These are phyloP conservation scores for Fusarium pseudoanthophilum DNA, from an alignment of 2,329 filamentous ascomycete species.

Conservation along the genomic window DNA sequence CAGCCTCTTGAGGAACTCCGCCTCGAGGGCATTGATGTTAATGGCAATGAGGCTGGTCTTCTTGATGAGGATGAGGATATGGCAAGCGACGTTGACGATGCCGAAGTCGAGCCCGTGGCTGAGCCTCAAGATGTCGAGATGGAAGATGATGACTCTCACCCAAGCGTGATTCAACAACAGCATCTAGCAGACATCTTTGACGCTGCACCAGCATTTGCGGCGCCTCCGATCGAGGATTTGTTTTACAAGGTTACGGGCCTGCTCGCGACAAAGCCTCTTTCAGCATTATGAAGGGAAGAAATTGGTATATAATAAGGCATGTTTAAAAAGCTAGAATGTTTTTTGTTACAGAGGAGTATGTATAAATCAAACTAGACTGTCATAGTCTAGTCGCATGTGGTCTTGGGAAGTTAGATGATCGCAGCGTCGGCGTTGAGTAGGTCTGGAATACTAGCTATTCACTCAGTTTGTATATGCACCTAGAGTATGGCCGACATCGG, in stretches of 20 bases:
- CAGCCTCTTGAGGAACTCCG: slow-evolving; percentile 66
- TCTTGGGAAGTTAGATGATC: slow-evolving; percentile 16
- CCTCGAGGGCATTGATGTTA: slow-evolving; percentile 54
- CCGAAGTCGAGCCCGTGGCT: slow-evolving; percentile 49
- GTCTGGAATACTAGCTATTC: slow-evolving; percentile 21
- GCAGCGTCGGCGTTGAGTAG: slow-evolving; percentile 34
- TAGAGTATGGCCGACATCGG: slow-evolving; percentile 26
- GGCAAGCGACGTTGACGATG: slow-evolving; percentile 57
- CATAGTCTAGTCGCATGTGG: slow-evolving; percentile 21
- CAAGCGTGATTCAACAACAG: slow-evolving; percentile 73
- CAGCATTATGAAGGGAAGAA: slow-evolving; percentile 37
- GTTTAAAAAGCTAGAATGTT: slow-evolving; percentile 22
- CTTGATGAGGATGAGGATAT: slow-evolving; percentile 57
- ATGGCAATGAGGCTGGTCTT: slow-evolving; percentile 43
- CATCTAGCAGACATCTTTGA: slow-evolving; percentile 77
- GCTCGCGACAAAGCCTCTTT: slow-evolving; percentile 67
- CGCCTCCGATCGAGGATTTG: slow-evolving; percentile 78
- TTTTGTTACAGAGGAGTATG: slow-evolving; percentile 19
- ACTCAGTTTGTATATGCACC: slow-evolving; percentile 10
- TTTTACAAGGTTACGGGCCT: slow-evolving; percentile 75
- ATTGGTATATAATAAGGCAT: slow-evolving; percentile 21
- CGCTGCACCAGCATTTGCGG: slow-evolving; percentile 72
- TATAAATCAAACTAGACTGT: slow-evolving; percentile 32
- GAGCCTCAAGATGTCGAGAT: slow-evolving; percentile 59
- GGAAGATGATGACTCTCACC: slow-evolving; percentile 61